A percentile compares a stretch with the other conserved stretches of the same genome.
These are phyloP conservation scores for Cryphonectria parasitica DNA, from an alignment of 2,329 filamentous ascomycete species.

Conservation along the genomic window DNA sequence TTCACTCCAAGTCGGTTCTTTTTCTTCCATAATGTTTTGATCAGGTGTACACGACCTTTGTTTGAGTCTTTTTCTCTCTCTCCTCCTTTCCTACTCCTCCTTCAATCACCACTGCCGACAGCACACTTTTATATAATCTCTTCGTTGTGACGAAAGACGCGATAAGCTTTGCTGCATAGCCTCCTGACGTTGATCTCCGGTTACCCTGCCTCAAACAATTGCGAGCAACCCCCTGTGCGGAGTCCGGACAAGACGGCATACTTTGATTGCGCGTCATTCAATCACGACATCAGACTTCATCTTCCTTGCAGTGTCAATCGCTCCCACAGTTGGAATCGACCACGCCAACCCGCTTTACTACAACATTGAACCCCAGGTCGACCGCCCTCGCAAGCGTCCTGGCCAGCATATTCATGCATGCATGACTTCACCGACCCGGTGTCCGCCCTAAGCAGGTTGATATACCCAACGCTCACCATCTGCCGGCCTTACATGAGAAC, in stretches of 20 bases:
- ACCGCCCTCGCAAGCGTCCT: neutral
- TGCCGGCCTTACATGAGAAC: neutral
- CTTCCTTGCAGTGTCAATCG: neutral
- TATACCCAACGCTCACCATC: neutral
- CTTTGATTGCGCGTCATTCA: conserved; percentile 18
- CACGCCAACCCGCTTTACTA: neutral
- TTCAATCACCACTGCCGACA: neutral
- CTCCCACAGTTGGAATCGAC: neutral
- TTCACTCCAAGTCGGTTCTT: neutral
- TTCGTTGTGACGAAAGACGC: neutral
- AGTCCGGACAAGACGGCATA: conserved; percentile 1
- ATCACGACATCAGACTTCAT: conserved; percentile 11
- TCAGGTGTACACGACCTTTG: neutral
- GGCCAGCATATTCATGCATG: neutral
- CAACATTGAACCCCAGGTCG: neutral
- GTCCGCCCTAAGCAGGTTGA: neutral
- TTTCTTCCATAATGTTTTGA: neutral
- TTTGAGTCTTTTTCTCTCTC: neutral
- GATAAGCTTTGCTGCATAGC: neutral
- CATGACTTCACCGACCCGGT: neutral
- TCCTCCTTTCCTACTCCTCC: neutral
- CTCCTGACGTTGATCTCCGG: neutral
- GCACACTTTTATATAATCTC: neutral
- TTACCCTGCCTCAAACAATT: conserved; percentile 11
- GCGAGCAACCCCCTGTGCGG: conserved; percentile 7